These are phyloP conservation scores for Tolypocladium sp. DNA, from an alignment of 2,329 filamentous ascomycete species.

Conservation along the genomic window DNA sequence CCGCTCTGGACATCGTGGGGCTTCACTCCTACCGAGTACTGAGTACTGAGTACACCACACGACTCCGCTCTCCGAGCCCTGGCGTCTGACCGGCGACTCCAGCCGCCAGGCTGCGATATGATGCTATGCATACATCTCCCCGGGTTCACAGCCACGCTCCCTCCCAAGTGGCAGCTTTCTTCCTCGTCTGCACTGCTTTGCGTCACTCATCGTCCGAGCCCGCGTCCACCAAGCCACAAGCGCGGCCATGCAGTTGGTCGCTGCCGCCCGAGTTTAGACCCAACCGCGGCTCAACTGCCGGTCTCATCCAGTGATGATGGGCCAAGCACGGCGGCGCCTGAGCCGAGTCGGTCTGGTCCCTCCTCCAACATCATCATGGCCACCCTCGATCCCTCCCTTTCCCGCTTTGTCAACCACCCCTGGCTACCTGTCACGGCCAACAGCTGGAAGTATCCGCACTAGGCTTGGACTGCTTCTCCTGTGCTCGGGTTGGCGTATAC, in stretches of 20 bases:
- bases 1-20: background rate
- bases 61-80: background rate
- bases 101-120: background rate
- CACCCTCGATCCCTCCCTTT: background rate
- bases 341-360: background rate
- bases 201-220: background rate
- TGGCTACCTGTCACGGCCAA: background rate
- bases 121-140: background rate
- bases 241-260: background rate
- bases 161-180: no score
- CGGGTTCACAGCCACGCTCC: background rate
- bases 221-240: background rate
- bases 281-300: constrained; percentile 1
- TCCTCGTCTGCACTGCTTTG: background rate
- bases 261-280: background rate
- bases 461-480: background rate
- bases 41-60: background rate
- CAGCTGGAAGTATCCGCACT: background rate
- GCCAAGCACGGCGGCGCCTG: background rate
- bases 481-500: background rate
- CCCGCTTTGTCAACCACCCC: background rate
- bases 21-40: background rate
- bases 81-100: background rate
- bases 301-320: background rate
- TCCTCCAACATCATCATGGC: background rate